A percentile compares a stretch with the other conserved stretches of the same genome.
Conservation (phyloP, 768 basidiomycete species). For the Pilatotrama ljubarskyi region DNA sequence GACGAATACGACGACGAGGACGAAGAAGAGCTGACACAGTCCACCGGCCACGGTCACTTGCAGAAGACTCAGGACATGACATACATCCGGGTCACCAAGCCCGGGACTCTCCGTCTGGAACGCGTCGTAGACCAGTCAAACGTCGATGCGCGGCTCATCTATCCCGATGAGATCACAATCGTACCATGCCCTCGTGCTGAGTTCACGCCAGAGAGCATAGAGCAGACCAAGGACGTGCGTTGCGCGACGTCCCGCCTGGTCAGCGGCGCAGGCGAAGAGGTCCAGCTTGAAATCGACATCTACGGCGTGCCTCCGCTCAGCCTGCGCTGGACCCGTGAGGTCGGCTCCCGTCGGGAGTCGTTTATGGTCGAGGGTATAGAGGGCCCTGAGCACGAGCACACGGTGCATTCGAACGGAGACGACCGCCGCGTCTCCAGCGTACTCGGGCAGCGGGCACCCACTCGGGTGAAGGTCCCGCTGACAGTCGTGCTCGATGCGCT, state of each 20-base stretch:
- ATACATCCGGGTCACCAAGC: slow-evolving; percentile 70
- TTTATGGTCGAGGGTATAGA: slow-evolving; percentile 87
- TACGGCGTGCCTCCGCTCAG: slow-evolving; percentile 76
- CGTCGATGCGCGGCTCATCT: slow-evolving; percentile 71
- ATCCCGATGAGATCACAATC: slow-evolving; percentile 62
- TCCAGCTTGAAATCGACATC: slow-evolving; percentile 61
- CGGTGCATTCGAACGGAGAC: slow-evolving; percentile 20
- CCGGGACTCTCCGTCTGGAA: slow-evolving; percentile 75
- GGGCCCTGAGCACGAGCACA: slow-evolving; percentile 43
- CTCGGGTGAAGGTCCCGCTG: slow-evolving; percentile 68
- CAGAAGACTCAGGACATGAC: slow-evolving; percentile 75
- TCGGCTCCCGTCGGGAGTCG: slow-evolving; percentile 64
- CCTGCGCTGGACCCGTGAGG: slow-evolving; percentile 72
- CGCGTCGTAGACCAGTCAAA: slow-evolving; percentile 69
- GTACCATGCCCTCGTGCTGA: slow-evolving; percentile 82
- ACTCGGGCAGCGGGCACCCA: slow-evolving; percentile 38
- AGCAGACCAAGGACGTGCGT: slow-evolving; percentile 50
- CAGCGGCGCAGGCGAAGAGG: slow-evolving; percentile 53
- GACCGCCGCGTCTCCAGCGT: slow-evolving; percentile 23
- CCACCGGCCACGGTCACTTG: slow-evolving; percentile 34
- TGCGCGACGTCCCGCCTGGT: slow-evolving; percentile 46
- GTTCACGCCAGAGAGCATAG: slow-evolving; percentile 49
- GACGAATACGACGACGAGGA: slow-evolving; percentile 76
- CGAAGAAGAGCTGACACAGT: slow-evolving; percentile 38
- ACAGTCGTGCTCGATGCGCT: slow-evolving; percentile 60